Evolutionary conservation across 495 filamentous ascomycete species (phyloP), one percentile per base, ranked within the genome.

Genomic region (Trichoderma gamsii): DNA sequence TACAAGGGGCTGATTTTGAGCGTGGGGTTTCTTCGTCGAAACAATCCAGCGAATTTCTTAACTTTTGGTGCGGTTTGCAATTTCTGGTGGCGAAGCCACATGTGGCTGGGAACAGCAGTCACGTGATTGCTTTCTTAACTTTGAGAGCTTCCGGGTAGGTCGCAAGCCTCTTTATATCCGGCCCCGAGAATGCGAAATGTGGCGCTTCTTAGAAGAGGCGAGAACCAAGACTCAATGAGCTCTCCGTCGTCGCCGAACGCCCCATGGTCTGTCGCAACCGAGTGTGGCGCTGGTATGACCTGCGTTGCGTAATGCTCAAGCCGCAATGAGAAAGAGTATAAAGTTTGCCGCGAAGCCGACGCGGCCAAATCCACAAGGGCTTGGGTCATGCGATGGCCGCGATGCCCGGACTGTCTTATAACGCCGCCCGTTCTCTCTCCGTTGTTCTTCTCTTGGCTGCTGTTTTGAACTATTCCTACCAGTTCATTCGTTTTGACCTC

Each of bases 81-180:
- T 61, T 61, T 61, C 56, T 61, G 56, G 56, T 61, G 56, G 56
- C 27, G 56, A 18, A 61, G 56, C 56, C 56, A 61, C 56, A 61
- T 61, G 56, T 61, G 56, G 56, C 56, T 27, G 56, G 13, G 25
- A 15, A 8, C 8, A 6, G 0, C 8, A n/a, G 8, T 61, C 56
- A 61, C 56, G 56, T 61, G 56, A 61, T 32, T 1, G 4, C 4
- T 52, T 25, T 52, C n/a, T 52, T 25, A 52, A 21, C 49, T 8
- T n/a, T n/a, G 18, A 52, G 5, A 23, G 18, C 18, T n/a, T 9
- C n/a, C 49, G 18, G 8, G 16, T n/a, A 9, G 49, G 18, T n/a
- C 49, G 2, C 18, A 52, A 52, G 21, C n/a, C 3, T 16, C 18
- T 21, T 16, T n/a, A 52, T n/a, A 52, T 5, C 35, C 35, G 35